A percentile compares a stretch with the other conserved stretches of the same genome.
These are phyloP conservation scores for Melastoma candidum DNA, from an alignment of 441 rosid species.

Conservation along the genomic window DNA sequence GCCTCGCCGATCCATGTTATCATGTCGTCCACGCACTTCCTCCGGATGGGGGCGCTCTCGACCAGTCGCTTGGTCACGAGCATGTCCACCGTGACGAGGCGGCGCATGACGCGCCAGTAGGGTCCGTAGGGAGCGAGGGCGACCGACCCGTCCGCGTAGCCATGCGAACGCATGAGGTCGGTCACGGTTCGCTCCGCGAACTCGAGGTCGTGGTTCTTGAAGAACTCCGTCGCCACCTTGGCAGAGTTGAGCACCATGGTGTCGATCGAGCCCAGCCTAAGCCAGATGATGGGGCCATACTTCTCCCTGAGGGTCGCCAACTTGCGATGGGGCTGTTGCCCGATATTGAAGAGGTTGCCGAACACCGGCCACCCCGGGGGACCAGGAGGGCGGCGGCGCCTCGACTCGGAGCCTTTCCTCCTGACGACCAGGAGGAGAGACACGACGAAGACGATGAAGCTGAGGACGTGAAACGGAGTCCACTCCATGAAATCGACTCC, in stretches of 20 bases:
- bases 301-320: conserved; percentile 24
- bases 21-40: conserved; percentile 26
- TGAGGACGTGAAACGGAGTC: conserved; percentile 8
- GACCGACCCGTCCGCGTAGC: conserved; percentile 25
- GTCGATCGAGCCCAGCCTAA: conserved; percentile 32
- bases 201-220: conserved; percentile 38
- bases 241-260: conserved; percentile 42
- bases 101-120: conserved; percentile 31
- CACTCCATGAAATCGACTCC: background rate
- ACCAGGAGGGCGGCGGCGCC: conserved; percentile 31
- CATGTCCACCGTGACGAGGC: conserved; percentile 36
- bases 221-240: conserved; percentile 36
- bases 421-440: conserved; percentile 15
- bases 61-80: conserved; percentile 25
- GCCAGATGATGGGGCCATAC: conserved; percentile 44
- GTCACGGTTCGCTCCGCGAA: conserved; percentile 31
- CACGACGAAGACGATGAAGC: conserved; percentile 8
- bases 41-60: conserved; percentile 22
- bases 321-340: conserved; percentile 39
- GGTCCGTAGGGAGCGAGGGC: conserved; percentile 36
- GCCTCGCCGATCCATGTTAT: conserved; percentile 23
- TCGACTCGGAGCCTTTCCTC: conserved; percentile 2
- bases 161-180: conserved; percentile 28
- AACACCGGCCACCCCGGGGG: conserved; percentile 47
- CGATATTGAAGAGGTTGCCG: conserved; percentile 41